Base-by-base conservation (phyloP, 352 stramenopile species). In the Phytophthora litchii region DNA sequence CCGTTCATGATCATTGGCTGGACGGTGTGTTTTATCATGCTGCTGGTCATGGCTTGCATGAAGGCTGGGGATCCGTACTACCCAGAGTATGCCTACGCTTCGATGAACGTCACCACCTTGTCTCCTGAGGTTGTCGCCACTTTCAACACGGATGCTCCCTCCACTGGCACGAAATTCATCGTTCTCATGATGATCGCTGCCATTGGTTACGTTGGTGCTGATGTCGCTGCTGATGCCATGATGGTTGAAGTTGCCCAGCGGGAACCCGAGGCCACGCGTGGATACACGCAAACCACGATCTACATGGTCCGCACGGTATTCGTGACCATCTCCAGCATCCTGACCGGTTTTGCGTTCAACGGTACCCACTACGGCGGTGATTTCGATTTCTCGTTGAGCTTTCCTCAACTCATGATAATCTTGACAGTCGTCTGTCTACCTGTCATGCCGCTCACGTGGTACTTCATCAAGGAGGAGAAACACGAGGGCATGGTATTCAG, bases 1-100 rank as follows among this genome's bases (percentile, higher is more conserved):
- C 76, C 76, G 27, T 86, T 77, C 54, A 83, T 86, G 65, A 66
- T 84, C 50, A 44, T 86, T 32, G 76, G 76, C 23, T 86, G 76
- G 76, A 64, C 59, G 5, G 14, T 77, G 13, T 68, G 65, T 19
- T 67, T 71, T 23, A 53, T 63, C 23, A 67, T 72, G 66, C 57
- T 85, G 46, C 41, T 67, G n/a, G 57, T 74, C 31, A 82, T 83
- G 76, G 72, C 73, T 23, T 75, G 59, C 54, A 59, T 76, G 54
- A 54, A 58, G 37, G 51, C 64, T 9, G 70, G 62, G n/a, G 42
- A 61, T 9, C 76, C 76, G 43, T 85, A 81, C 52, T 85, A 79
- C 53, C 41, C 63, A 1, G 58, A 71, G 10, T 63, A 68, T 8
- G 55, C 35, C 4, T 64, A 75, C 41, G 64, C 69, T 17, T 60